Conservation (phyloP, 2,329 filamentous ascomycete species). For the Fusarium sp. region DNA sequence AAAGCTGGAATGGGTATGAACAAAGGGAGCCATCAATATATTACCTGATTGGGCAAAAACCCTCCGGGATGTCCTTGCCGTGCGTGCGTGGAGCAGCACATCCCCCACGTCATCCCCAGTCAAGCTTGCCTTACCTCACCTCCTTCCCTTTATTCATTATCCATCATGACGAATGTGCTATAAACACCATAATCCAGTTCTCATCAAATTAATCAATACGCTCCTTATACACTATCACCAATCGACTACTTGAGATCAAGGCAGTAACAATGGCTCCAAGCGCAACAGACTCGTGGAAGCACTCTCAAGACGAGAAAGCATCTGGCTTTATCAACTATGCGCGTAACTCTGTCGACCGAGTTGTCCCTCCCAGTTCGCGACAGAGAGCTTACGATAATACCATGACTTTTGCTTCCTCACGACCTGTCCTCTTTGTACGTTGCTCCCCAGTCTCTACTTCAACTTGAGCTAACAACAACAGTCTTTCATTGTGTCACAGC, state of each 20-base stretch:
- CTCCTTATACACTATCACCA: not conserved
- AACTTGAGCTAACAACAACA: constrained; percentile 49
- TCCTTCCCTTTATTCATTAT: not conserved
- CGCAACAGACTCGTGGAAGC: constrained; percentile 32
- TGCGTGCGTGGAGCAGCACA: constrained; percentile 6
- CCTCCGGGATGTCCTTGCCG: not conserved
- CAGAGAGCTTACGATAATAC: constrained; percentile 66
- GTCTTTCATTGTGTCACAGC: constrained; percentile 76
- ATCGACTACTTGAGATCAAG: not conserved
- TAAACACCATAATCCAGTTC: not conserved
- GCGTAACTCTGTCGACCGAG: constrained; percentile 60
- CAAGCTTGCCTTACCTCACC: constrained; percentile 1
- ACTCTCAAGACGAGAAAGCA: constrained; percentile 51
- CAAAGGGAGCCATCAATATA: constrained; percentile 11
- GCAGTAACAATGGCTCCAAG: constrained; percentile 24
- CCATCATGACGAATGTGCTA: constrained; percentile 19
- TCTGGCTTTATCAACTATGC: constrained; percentile 55
- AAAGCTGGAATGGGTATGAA: not conserved
- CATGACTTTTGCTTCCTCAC: constrained; percentile 68
- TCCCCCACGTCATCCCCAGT: constrained; percentile 31
- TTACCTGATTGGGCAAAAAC: constrained; percentile 17
- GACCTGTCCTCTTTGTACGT: constrained; percentile 77
- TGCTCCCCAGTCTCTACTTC: not conserved
- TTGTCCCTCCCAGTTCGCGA: constrained; percentile 71
- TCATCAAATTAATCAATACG: not conserved